phyloP scores from a whole-genome alignment of 106 monocot genomes.

The Cymbidium sinense region DNA sequence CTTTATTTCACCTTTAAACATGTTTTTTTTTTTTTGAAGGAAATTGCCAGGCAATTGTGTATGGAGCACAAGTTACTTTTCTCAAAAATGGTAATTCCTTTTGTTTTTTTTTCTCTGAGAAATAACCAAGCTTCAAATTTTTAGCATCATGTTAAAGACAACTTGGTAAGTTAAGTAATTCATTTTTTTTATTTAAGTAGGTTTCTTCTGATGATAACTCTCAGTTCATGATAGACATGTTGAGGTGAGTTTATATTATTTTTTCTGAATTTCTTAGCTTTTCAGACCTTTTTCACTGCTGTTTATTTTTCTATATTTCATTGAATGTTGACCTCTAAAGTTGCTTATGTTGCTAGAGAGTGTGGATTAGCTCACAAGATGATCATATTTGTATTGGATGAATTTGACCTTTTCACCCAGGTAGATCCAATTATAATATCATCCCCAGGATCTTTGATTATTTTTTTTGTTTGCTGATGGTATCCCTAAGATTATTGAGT shows the following conservation, averaged over 20 bases:
- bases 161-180: not conserved
- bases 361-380: constrained; percentile 91
- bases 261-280: not conserved
- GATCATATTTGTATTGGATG: constrained; percentile 68
- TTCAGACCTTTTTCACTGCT: not conserved
- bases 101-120: constrained; percentile 4
- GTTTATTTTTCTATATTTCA: not conserved
- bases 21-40: constrained; percentile 34
- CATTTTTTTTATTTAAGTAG: constrained; percentile 26
- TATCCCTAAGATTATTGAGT: not conserved
- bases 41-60: constrained; percentile 96
- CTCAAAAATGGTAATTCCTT: constrained; percentile 73
- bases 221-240: constrained; percentile 76
- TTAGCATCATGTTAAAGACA: not conserved
- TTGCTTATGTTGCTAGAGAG: constrained; percentile 42
- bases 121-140: not conserved
- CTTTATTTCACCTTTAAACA: not conserved
- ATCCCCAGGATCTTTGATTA: not conserved
- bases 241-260: constrained; percentile 43
- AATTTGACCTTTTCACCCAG: constrained; percentile 95
- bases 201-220: constrained; percentile 95
- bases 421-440: constrained; percentile 21
- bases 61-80: constrained; percentile 72
- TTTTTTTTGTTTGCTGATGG: not conserved
- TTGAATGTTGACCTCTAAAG: constrained; percentile 4